Conservation (phyloP, 108 stramenopile genomes). For the Pseudonitzschia delicatissima region DNA sequence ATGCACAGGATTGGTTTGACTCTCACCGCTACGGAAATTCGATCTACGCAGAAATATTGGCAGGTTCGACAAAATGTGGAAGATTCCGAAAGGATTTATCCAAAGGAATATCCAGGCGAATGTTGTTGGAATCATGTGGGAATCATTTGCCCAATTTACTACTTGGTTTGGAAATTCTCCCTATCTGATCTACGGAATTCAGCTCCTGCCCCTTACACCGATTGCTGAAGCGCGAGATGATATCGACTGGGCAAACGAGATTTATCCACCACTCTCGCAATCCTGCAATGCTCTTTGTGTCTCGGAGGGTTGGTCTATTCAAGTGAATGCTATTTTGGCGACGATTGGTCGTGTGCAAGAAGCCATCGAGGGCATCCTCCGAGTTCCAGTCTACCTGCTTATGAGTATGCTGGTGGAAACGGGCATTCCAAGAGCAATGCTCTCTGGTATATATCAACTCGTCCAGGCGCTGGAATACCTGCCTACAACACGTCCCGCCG, state of each 20-base stretch:
- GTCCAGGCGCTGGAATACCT: too few relatives aligned
- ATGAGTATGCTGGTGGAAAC: slow-evolving; percentile 57
- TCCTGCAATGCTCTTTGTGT: slow-evolving; percentile 55
- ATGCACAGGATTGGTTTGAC: slow-evolving; percentile 67
- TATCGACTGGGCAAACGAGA: slow-evolving; percentile 63
- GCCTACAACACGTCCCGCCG: too few relatives aligned
- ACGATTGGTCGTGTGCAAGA: slow-evolving; percentile 64
- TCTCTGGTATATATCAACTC: slow-evolving; percentile 68
- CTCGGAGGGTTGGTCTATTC: slow-evolving; percentile 59
- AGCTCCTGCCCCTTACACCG: slow-evolving; percentile 80
- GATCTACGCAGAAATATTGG: slow-evolving; percentile 82
- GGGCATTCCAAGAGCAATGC: slow-evolving; percentile 69
- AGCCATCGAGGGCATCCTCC: slow-evolving; percentile 42
- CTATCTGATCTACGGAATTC: slow-evolving; percentile 68
- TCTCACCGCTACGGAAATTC: slow-evolving; percentile 74
- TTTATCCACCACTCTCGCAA: slow-evolving; percentile 66
- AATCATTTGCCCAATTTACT: slow-evolving; percentile 51
- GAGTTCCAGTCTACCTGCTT: slow-evolving; percentile 42
- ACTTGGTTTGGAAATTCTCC: slow-evolving; percentile 72
- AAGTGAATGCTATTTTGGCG: slow-evolving; percentile 54
- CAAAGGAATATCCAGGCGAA: slow-evolving; percentile 40
- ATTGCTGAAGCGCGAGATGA: slow-evolving; percentile 75
- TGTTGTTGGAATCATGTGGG: slow-evolving; percentile 81
- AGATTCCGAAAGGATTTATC: slow-evolving; percentile 39
- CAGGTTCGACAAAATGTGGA: slow-evolving; percentile 56